Base-by-base conservation (phyloP, 2,329 filamentous ascomycete genomes). In the Curvularia hawaiiensis region DNA sequence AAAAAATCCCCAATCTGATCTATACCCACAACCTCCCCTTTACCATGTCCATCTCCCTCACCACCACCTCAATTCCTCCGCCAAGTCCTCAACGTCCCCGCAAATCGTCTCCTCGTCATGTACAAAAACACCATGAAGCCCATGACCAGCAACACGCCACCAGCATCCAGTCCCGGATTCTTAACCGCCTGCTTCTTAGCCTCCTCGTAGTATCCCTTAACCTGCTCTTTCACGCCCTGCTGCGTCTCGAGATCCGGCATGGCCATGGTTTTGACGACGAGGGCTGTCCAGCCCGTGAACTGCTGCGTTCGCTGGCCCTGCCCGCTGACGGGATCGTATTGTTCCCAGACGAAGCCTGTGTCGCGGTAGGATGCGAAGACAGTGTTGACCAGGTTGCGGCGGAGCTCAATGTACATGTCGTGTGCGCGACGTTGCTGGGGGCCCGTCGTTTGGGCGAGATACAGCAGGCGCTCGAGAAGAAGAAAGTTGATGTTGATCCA, bases 401-500 rank as follows among this genome's bases (percentile, higher is more conserved):
- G 87, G 43, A 98, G 84, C 35, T 85, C 81, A 26, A 80, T 85
- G 79, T 97, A 98, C 57, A 97, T 82, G 46, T 86, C 82, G 18
- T 79, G 80, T 11, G 92, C 91, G 64, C 86, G 79, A 66, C 86
- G 84, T 74, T 91, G 85, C 0, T 59, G 48, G 1, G 92, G 90
- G 0, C 92, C 90, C 1, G 79, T 54, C 2, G 74, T 74, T 76
- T 55, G 50, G 5, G 67, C 69, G 12, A 74, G 67, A 14, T 47
- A 28, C n/a, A 66, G 82, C 30, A 98, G 86, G 71, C 91, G 88
- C 64, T 88, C 85, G 51, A 97, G 79, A 50, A 90, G 88, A 67
- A 98, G 81, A 76, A 97, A 98, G 79, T 98, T 98, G 65, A 98
- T 92, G 73, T 95, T 95, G 72, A 98, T 90, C 94, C 94, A 98